Conservation (phyloP, 345 rosid genomes). For the Lepidium africanum region DNA sequence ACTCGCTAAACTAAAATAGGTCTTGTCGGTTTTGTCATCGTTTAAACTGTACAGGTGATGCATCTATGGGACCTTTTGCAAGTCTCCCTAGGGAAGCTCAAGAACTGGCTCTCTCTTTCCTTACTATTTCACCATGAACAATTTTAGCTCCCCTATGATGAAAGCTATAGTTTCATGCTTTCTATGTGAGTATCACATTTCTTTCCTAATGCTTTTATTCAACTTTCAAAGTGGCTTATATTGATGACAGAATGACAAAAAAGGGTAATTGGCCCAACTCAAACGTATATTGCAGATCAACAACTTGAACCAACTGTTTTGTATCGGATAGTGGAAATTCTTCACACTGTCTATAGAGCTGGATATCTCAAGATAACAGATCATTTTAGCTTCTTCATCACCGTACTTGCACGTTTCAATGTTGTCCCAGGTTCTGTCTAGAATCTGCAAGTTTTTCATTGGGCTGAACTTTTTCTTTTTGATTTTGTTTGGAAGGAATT, state of each 20-base stretch:
- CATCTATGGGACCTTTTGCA: slow-evolving; percentile 58
- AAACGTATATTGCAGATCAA: slow-evolving; percentile 42
- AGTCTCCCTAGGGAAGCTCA: slow-evolving; percentile 58
- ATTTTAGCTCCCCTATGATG: slow-evolving; percentile 41
- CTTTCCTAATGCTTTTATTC: neutral
- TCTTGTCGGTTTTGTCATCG: neutral
- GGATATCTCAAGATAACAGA: slow-evolving; percentile 63
- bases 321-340: slow-evolving; percentile 48
- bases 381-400: slow-evolving; percentile 57
- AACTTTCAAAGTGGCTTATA: neutral
- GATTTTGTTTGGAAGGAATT: neutral
- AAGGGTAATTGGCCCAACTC: slow-evolving; percentile 5
- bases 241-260: neutral
- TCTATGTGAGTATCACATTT: slow-evolving; percentile 43
- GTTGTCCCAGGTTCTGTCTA: slow-evolving; percentile 46
- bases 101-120: slow-evolving; percentile 58
- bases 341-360: slow-evolving; percentile 52
- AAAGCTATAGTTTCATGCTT: slow-evolving; percentile 59
- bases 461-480: neutral
- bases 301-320: slow-evolving; percentile 51
- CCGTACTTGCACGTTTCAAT: slow-evolving; percentile 46
- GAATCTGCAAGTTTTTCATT: neutral
- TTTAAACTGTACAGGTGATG: slow-evolving; percentile 37
- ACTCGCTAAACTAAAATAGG: neutral
- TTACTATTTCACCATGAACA: slow-evolving; percentile 44